Evolutionary conservation across 208 protist species (phyloP), one percentile per base, ranked within the genome.

Genomic region (Strigomonas galati): DNA sequence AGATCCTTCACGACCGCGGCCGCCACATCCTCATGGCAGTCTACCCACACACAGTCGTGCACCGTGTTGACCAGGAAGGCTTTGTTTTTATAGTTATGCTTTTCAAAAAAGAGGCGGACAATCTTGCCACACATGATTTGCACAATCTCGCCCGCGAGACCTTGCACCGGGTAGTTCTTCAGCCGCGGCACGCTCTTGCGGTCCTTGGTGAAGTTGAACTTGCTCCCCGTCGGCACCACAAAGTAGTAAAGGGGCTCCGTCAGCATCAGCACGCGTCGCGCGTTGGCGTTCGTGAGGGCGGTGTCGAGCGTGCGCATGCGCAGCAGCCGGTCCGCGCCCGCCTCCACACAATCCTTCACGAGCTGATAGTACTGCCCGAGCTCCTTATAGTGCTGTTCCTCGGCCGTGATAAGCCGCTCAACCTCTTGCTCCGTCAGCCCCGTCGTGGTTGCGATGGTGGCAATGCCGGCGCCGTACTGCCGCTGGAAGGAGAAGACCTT

Each of bases 161-260:
- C 91, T 55, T 97, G 91, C 28, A 97, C 87, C 3, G 91, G 91
- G 69, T 97, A 95, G 77, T 97, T 97, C 79, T 97, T 97, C 51
- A 97, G 79, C 43, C 79, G 64, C 46, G 91, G 88, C 44, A 92
- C 74, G 40, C 76, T 87, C 65, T 90, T 89, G 43, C 82, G 76
- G 64, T 92, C 84, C 71, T 91, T 91, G 26, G 81, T 65, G 54
- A 96, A 91, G 74, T 93, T 83, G 58, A 94, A 93, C 71, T 93
- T 94, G 66, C 83, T 94, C 26, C 91, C 91, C 31, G 91, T 96
- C 7, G 77, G 84, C 5, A 93, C 85, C 3, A 61, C 55, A 73
- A 93, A 94, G 72, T 93, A 96, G 64, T 85, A 80, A 55, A 87
- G 76, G 9, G 87, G 87, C 62, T 93, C 81, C 37, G 86, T 94